Conservation (phyloP, 78 protist species). For the Dictyostelium brefeldianum region DNA sequence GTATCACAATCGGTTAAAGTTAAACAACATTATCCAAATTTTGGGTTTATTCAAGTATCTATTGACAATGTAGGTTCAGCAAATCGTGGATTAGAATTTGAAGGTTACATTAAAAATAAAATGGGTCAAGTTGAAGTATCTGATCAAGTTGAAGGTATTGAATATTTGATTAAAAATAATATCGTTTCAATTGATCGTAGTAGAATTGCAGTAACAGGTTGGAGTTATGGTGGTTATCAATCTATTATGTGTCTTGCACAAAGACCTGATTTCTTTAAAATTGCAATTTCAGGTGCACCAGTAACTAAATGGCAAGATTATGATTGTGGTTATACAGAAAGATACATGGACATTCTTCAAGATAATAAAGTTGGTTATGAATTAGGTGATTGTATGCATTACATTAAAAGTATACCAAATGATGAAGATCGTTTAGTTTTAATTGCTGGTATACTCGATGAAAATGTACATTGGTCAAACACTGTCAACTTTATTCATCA, state of each 20-base stretch:
- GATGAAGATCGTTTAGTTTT: slow-evolving; percentile 77
- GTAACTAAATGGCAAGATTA: slow-evolving; percentile 95
- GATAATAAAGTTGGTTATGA: slow-evolving; percentile 81
- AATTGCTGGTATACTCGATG: slow-evolving; percentile 94
- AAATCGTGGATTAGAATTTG: slow-evolving; percentile 80
- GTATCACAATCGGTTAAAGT: slow-evolving; percentile 33
- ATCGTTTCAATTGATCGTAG: slow-evolving; percentile 59
- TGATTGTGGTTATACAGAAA: slow-evolving; percentile 95
- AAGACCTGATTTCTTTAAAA: slow-evolving; percentile 90
- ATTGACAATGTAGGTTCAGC: slow-evolving; percentile 87
- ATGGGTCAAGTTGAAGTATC: slow-evolving; percentile 90
- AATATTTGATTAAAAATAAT: not conserved
- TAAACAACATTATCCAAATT: slow-evolving; percentile 28
- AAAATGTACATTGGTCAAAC: slow-evolving; percentile 95
- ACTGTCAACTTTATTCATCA: slow-evolving; percentile 85
- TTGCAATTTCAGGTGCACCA: slow-evolving; percentile 95
- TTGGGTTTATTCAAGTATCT: slow-evolving; percentile 81
- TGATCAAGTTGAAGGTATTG: slow-evolving; percentile 86
- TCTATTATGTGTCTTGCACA: slow-evolving; percentile 88
- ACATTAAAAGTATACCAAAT: slow-evolving; percentile 64
- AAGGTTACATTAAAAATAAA: not conserved
- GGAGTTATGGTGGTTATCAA: slow-evolving; percentile 96
- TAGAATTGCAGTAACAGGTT: slow-evolving; percentile 92
- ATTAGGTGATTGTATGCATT: slow-evolving; percentile 30
- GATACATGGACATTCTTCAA: slow-evolving; percentile 92